phyloP scores from a whole-genome alignment of 768 basidiomycete genomes.

The Russula foetens region DNA sequence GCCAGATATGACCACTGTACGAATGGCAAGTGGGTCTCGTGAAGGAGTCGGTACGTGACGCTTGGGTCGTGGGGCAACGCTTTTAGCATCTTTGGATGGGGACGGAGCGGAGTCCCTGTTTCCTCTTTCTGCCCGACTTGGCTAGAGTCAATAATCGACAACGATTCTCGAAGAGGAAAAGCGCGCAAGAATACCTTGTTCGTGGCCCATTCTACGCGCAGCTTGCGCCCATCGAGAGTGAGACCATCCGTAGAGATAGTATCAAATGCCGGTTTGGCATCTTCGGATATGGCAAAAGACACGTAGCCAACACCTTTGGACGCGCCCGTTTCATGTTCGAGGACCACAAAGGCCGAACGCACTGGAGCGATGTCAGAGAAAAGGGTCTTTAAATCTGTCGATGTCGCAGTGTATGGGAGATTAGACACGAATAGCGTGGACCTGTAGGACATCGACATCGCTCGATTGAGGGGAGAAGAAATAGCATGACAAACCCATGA shows the following conservation, averaged over 20 bases:
- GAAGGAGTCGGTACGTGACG: slow-evolving; percentile 25
- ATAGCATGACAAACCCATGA: slow-evolving; percentile 30
- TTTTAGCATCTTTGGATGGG: slow-evolving; percentile 18
- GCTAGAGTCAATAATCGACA: slow-evolving; percentile 10
- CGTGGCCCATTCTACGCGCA: slow-evolving; percentile 77
- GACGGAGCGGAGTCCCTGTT: not conserved
- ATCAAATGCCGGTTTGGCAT: slow-evolving; percentile 69
- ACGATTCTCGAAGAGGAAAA: not conserved
- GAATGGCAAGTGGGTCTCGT: slow-evolving; percentile 74
- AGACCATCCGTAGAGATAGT: slow-evolving; percentile 60
- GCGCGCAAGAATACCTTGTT: slow-evolving; percentile 45
- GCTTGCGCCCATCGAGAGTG: slow-evolving; percentile 52
- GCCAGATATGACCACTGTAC: slow-evolving; percentile 75
- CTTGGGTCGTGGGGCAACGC: slow-evolving; percentile 29
- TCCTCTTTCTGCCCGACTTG: slow-evolving; percentile 13
- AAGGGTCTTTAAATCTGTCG: slow-evolving; percentile 81
- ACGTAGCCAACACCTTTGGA: slow-evolving; percentile 98
- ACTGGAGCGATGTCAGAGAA: slow-evolving; percentile 97
- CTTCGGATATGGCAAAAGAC: slow-evolving; percentile 82
- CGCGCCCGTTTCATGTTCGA: slow-evolving; percentile 59
- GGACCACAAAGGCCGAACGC: slow-evolving; percentile 87
- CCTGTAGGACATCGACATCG: slow-evolving; percentile 30
- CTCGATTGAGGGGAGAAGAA: not conserved
- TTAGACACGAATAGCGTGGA: slow-evolving; percentile 92
- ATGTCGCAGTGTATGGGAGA: slow-evolving; percentile 84